phyloP scores from a whole-genome alignment of 192 early-diverging fungal genomes.

The Coemansia sp. region DNA sequence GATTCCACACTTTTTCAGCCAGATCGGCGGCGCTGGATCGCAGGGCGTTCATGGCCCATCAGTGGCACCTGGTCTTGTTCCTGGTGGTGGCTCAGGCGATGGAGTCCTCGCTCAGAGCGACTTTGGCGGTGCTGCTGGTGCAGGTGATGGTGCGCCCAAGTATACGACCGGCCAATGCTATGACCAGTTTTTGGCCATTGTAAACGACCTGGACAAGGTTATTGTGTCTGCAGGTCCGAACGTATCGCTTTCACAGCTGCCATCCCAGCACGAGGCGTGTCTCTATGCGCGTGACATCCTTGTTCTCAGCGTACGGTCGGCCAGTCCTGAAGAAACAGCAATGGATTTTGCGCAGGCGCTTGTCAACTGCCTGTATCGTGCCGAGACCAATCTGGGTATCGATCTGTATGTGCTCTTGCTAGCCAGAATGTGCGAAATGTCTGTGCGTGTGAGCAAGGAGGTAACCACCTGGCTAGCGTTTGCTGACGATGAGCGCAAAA shows the following conservation, averaged over 20 bases:
- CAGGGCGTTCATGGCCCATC: constrained; percentile 8
- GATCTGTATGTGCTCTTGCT: constrained; percentile 83
- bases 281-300: constrained; percentile 71
- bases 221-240: constrained; percentile 50
- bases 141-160: constrained; percentile 4
- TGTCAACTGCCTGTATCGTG: constrained; percentile 79
- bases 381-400: constrained; percentile 68
- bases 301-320: constrained; percentile 65
- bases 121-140: not conserved
- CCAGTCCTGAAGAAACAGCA: constrained; percentile 74
- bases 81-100: constrained; percentile 5
- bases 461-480: constrained; percentile 90
- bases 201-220: constrained; percentile 78
- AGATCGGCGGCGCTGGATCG: constrained; percentile 33
- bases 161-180: constrained; percentile 41
- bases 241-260: constrained; percentile 61
- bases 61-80: constrained; percentile 1
- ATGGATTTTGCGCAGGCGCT: constrained; percentile 87
- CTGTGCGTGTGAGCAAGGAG: constrained; percentile 75
- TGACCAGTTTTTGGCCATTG: constrained; percentile 55
- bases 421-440: constrained; percentile 81
- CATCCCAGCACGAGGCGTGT: constrained; percentile 76
- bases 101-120: constrained; percentile 5
- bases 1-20: constrained; percentile 61
- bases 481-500: constrained; percentile 93